Base-by-base conservation (phyloP, 2,329 filamentous ascomycete genomes). In the Venturiaceae sp. region DNA sequence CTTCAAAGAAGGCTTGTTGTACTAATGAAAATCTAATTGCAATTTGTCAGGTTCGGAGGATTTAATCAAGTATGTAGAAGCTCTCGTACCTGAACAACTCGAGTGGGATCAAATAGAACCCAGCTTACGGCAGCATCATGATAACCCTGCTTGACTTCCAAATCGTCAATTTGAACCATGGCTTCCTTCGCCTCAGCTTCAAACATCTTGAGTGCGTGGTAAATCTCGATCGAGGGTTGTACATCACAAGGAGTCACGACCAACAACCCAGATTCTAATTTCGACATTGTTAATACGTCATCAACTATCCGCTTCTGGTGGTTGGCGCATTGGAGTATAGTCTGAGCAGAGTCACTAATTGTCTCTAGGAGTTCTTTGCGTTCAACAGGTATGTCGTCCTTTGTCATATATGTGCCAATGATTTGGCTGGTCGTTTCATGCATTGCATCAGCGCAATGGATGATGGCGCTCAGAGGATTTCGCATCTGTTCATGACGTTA, bases 301-400 rank as follows among this genome's bases (percentile, higher is more conserved):
- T 57, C 75, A 9, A 78, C 75, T 37, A 78, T 77, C 21, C 74
- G 67, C 60, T 75, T 76, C 58, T 77, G 75, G 58, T 78, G 76
- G 21, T 73, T 69, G 5, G 73, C 72, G 61, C 76, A 78, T 47
- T 74, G 68, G 36, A 74, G 68, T 58, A 78, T 70, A 14, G 69
- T 71, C 33, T 70, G 39, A 9, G 55, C 55, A 21, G 36, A 34
- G n/a, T 46, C 36, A 9, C 23, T 11, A n/a, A 33, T n/a, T 13
- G 28, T n/a, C 6, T 57, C 55, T 11, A 44, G 30, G 9, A 46
- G 26, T 16, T 23, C 23, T 30, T 14, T 21, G 14, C 26, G 16
- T 6, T 58, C 44, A 5, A 34, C 6, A n/a, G 55, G 26, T 14
- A 53, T 23, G 11, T 53, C 50, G 30, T 32, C 50, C 33, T 3